A percentile compares a stretch with the other conserved stretches of the same genome.
Evolutionary conservation across 805 yeast species (phyloP).

Genomic region (Yarrowia yakushimensis): DNA sequence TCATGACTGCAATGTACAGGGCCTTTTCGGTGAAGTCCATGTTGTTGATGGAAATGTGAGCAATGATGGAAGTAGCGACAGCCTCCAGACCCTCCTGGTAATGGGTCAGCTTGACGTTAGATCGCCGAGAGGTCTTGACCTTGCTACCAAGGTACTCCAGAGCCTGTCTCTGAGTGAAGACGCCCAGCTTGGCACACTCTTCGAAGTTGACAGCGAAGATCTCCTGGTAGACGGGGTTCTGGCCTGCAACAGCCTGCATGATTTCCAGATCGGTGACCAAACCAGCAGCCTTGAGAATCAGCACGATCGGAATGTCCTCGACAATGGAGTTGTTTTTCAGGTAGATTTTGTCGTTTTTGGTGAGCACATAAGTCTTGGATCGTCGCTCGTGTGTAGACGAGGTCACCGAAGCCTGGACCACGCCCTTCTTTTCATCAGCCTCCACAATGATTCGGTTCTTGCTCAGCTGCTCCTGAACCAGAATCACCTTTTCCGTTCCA

Average conservation of each 20-base stretch:
- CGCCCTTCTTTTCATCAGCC: constrained; percentile 89
- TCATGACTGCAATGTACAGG: constrained; percentile 90
- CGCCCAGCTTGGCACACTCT: constrained; percentile 81
- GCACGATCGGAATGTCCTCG: constrained; percentile 93
- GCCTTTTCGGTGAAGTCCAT: constrained; percentile 93
- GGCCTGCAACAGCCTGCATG: constrained; percentile 90
- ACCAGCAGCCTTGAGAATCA: constrained; percentile 93
- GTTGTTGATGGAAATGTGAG: constrained; percentile 82
- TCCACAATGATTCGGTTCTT: constrained; percentile 98
- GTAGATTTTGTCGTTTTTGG: constrained; percentile 84
- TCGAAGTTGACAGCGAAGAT: constrained; percentile 89
- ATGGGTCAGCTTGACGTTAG: constrained; percentile 72
- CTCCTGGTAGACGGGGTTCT: constrained; percentile 84
- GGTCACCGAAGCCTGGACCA: constrained; percentile 96
- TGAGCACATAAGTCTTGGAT: constrained; percentile 92
- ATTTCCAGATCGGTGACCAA: constrained; percentile 87
- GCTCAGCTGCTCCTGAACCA: constrained; percentile 94
- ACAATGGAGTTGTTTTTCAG: constrained; percentile 92
- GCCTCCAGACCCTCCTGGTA: constrained; percentile 95
- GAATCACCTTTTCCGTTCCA: constrained; percentile 95
- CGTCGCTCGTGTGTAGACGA: constrained; percentile 98
- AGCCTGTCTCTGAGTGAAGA: constrained; percentile 91
- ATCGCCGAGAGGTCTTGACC: constrained; percentile 88
- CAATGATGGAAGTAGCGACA: constrained; percentile 86
- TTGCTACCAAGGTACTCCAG: constrained; percentile 84